Base-by-base conservation (phyloP, 106 monocot genomes). In the Apostasia shenzhenica region DNA sequence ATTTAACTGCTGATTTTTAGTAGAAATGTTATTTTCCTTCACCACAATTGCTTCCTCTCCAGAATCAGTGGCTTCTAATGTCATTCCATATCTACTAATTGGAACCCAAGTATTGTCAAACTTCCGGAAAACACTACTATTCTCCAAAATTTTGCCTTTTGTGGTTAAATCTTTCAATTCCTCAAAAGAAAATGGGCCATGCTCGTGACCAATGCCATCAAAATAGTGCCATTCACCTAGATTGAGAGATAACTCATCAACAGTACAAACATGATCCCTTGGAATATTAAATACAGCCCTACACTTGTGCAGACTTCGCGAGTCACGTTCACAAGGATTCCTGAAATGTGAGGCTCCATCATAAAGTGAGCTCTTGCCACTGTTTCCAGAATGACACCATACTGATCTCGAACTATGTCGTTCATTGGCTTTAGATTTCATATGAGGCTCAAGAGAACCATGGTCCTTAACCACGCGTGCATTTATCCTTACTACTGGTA, bases 61-160 rank as follows among this genome's bases (percentile, higher is more conserved):
- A 59, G 47, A 45, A 55, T 53, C 14, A 46, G 12, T 37, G 63
- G 67, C 45, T 46, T 73, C 67, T 61, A 54, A 68, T 38, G 73
- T 37, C 53, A 57, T 62, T 0, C 39, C 2, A 59, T 63, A 77
- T 42, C 8, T 74, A 55, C 67, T 75, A 47, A 93, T 74, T 61
- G 93, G 93, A 80, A 99, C 74, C 99, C 99, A 99, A 14, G 79
- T 71, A 57, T 89, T 92, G 78, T 99, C 99, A 74, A 68, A 57
- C 81, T 93, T 99, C 61, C 99, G 68, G 69, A 99, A 93, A 8
- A 93, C 83, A 75, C 93, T 93, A 50, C 74, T 83, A 70, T 88
- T 57, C 65, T 93, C 76, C 62, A 85, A 37, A 38, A 99, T 88
- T 59, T 48, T 71, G 41, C 87, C 89, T 61, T 78, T 85, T 5